phyloP scores from a whole-genome alignment of 1,284 basidiomycete species.

The Coniferiporia sulphurascens region DNA sequence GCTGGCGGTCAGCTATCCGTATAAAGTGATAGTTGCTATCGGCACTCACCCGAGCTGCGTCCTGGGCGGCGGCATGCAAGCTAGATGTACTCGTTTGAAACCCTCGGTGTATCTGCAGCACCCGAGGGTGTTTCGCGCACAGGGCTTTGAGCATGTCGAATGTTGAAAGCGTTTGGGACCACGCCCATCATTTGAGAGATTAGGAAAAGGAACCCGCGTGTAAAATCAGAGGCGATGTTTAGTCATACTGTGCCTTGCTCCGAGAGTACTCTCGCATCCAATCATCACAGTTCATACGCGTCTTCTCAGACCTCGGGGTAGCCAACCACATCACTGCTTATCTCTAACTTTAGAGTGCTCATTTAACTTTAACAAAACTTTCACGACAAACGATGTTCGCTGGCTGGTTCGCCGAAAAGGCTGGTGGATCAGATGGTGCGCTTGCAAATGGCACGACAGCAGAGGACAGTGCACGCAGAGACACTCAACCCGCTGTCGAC shows the following conservation, averaged over 20 bases:
- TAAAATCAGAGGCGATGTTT: too few relatives aligned
- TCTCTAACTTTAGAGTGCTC: too few relatives aligned
- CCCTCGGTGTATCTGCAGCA: neutral
- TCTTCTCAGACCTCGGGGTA: neutral
- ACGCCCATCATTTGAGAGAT: too few relatives aligned
- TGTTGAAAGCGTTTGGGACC: neutral
- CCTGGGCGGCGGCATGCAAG: neutral
- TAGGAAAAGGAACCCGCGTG: too few relatives aligned
- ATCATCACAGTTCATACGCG: too few relatives aligned
- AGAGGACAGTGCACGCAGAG: neutral
- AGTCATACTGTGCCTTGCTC: too few relatives aligned
- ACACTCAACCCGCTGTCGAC: neutral
- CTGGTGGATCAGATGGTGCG: neutral
- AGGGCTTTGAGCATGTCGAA: neutral
- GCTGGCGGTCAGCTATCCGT: neutral
- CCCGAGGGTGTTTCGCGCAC: neutral
- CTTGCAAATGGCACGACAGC: neutral
- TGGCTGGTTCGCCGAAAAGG: neutral
- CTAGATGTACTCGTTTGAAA: neutral
- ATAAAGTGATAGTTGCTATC: neutral
- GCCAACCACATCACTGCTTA: neutral
- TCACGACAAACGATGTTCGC: conserved; percentile 4
- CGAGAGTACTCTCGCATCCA: too few relatives aligned
- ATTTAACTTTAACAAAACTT: neutral
- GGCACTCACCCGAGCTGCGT: conserved; percentile 5